Percentiles rank a stretch among this genome's conserved stretches.
These are phyloP conservation scores for Violaceomyces palustris DNA, from an alignment of 1,284 basidiomycete species.

Conservation along the genomic window DNA sequence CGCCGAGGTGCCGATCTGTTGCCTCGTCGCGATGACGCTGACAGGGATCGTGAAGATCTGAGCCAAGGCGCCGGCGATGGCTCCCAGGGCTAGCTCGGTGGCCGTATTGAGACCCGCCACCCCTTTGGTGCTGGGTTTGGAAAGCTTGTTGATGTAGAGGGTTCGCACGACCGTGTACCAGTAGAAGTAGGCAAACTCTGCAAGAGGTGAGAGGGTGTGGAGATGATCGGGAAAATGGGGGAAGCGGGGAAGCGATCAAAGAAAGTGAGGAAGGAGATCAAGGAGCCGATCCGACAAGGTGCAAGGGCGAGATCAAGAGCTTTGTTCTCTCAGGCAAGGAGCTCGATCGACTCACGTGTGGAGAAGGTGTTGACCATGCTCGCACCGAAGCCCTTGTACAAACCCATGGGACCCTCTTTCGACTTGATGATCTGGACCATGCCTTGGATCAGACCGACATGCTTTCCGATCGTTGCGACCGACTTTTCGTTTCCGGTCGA, in stretches of 20 bases:
- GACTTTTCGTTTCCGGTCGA: constrained; percentile 61
- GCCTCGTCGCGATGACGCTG: constrained; percentile 91
- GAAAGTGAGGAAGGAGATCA: not conserved
- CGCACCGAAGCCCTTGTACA: constrained; percentile 91
- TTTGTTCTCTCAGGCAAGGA: too few relatives aligned
- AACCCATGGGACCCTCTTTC: constrained; percentile 58
- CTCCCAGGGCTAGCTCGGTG: constrained; percentile 69
- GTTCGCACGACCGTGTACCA: constrained; percentile 88
- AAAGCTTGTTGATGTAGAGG: constrained; percentile 59
- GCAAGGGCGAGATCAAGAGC: too few relatives aligned
- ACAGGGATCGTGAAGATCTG: constrained; percentile 99
- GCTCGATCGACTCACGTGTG: constrained; percentile 62
- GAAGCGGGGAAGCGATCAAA: not conserved
- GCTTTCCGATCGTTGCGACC: constrained; percentile 45
- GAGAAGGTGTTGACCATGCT: constrained; percentile 98
- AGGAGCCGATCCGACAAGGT: not conserved
- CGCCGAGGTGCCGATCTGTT: constrained; percentile 63
- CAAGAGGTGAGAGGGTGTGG: not conserved
- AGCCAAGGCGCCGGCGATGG: constrained; percentile 84
- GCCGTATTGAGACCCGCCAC: constrained; percentile 37
- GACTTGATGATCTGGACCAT: constrained; percentile 41
- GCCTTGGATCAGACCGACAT: constrained; percentile 43
- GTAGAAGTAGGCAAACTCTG: constrained; percentile 99
- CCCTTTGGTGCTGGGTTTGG: constrained; percentile 20
- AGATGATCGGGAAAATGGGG: too few relatives aligned